Percentiles rank a stretch among this genome's conserved stretches.
Conservation (phyloP, 2,329 filamentous ascomycete genomes). For the Ceratocystis albifundus region DNA sequence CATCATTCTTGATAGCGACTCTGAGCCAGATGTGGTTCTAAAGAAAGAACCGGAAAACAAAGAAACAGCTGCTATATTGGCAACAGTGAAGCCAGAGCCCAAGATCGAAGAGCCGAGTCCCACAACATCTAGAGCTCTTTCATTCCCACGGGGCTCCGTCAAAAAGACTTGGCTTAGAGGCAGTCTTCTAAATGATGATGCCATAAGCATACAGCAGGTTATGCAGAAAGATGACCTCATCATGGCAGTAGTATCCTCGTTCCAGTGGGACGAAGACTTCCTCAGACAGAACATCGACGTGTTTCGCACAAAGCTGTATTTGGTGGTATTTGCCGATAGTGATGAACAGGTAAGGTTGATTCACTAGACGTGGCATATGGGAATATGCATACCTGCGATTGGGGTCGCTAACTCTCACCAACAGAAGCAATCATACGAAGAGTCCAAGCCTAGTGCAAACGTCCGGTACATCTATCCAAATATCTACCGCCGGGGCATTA, state of each 20-base stretch:
- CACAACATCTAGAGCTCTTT: not conserved
- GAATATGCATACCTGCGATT: not conserved
- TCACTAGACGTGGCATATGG: not conserved
- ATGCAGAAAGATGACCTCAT: constrained; percentile 60
- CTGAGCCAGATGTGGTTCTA: not conserved
- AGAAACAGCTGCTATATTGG: not conserved
- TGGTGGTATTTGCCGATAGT: constrained; percentile 45
- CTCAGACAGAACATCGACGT: constrained; percentile 58
- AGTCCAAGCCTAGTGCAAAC: constrained; percentile 39
- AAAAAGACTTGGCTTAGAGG: constrained; percentile 71
- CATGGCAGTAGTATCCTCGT: constrained; percentile 74
- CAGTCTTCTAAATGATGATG: constrained; percentile 49
- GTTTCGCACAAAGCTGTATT: constrained; percentile 47
- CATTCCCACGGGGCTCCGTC: constrained; percentile 50
- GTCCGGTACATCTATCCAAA: constrained; percentile 70
- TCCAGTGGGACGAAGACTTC: constrained; percentile 76
- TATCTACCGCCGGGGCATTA: constrained; percentile 62
- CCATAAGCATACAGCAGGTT: constrained; percentile 82
- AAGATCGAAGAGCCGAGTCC: not conserved
- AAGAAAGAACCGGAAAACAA: not conserved
- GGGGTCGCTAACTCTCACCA: not conserved
- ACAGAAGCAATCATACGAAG: constrained; percentile 40
- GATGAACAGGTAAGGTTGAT: constrained; percentile 40
- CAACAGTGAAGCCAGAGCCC: not conserved
- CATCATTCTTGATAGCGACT: constrained; percentile 16